phyloP scores from a whole-genome alignment of 345 rosid species.

The Ailanthus altissimus region DNA sequence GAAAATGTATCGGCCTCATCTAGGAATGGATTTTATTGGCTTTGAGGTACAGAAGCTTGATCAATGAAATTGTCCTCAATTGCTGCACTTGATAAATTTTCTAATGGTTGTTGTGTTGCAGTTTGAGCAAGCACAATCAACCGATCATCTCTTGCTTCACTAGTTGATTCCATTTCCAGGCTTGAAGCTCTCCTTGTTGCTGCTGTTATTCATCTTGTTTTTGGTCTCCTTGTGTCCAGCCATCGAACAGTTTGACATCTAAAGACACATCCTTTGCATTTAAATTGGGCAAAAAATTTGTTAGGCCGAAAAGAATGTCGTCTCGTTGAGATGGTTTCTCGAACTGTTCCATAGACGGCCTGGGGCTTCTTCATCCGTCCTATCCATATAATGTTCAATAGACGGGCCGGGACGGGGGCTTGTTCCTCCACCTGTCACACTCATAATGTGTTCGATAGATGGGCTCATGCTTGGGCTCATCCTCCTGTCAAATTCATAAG shows the following conservation, averaged over 20 bases:
- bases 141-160: slow-evolving; percentile 46
- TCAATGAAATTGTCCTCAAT: neutral
- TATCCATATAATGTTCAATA: neutral
- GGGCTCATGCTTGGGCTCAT: slow-evolving; percentile 6
- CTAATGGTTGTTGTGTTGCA: slow-evolving; percentile 26
- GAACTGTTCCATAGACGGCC: slow-evolving; percentile 27
- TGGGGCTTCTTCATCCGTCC: neutral
- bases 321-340: slow-evolving; percentile 29
- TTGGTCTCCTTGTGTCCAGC: slow-evolving; percentile 33
- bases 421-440: neutral
- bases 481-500: neutral
- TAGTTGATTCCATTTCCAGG: slow-evolving; percentile 6
- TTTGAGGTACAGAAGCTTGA: slow-evolving; percentile 6
- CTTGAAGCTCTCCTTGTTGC: slow-evolving; percentile 14
- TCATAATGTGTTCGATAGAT: slow-evolving; percentile 20
- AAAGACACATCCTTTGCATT: slow-evolving; percentile 16
- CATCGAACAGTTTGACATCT: slow-evolving; percentile 42
- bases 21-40: slow-evolving; percentile 53
- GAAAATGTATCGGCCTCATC: slow-evolving; percentile 22
- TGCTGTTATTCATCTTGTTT: slow-evolving; percentile 12
- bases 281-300: slow-evolving; percentile 30
- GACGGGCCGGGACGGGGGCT: neutral
- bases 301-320: slow-evolving; percentile 26
- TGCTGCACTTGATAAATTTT: neutral
- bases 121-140: slow-evolving; percentile 52